Base-by-base conservation (phyloP, 2,329 filamentous ascomycete genomes). In the Corniculantispora saksenae region DNA sequence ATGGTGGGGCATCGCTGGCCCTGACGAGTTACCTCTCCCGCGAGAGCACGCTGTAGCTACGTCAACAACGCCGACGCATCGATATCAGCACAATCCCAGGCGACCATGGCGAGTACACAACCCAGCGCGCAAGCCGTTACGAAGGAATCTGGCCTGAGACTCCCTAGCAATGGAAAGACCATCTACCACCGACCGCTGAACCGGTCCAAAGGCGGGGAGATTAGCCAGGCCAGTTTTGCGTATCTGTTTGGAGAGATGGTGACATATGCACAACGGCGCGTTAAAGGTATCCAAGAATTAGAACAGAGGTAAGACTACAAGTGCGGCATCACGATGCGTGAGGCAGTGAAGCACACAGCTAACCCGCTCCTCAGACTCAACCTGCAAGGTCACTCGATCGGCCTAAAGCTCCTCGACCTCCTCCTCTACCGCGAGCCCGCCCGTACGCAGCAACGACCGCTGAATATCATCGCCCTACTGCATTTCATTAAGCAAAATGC, bases 241-340 rank as follows among this genome's bases (percentile, higher is more conserved):
- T 98, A 97, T 78, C 84, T 99, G 66, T 98, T 99, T 76, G 90
- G 91, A 67, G 94, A 97, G 82, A 97, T 98, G 91, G 94, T 99
- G 58, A 90, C 89, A 73, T 98, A 98, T 78, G 94, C 95, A 70
- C 95, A 98, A 77, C 86, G 89, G 73, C 86, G 92, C 67, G 94
- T 97, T 63, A 95, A 91, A 70, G 94, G 93, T 8, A 97, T 99
- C 66, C 91, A 94, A 72, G 95, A 98, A 78, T 83, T 99, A 21
- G 95, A 99, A 77, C 92, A 94, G 80, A 85, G 91, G 93, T 96
- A 79, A 64, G 82, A 10, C 15, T 9, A 17, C 15, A 15, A 3
- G 15, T 43, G 5, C 50, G 8, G 23, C 17, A 27, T 10, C 27
- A 25, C 12, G n/a, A n/a, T n/a, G n/a, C n/a, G n/a, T n/a, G n/a